These are phyloP conservation scores for Pugionium dolabratum DNA, from an alignment of 345 rosid species.

Conservation along the genomic window DNA sequence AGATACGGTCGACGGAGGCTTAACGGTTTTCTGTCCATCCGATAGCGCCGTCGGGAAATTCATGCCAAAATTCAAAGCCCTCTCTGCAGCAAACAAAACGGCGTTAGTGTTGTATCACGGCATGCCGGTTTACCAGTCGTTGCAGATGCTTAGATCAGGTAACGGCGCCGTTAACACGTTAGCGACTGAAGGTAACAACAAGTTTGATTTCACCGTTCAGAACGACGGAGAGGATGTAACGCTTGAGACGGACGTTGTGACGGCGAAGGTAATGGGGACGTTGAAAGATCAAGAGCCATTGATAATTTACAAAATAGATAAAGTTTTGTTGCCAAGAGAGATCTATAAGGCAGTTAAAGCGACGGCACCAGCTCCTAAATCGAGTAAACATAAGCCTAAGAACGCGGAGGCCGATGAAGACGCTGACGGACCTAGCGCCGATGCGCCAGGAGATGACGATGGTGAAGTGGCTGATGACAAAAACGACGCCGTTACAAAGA, in stretches of 20 bases:
- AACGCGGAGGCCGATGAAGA: slow-evolving; percentile 28
- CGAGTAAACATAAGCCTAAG: slow-evolving; percentile 50
- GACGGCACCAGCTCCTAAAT: slow-evolving; percentile 50
- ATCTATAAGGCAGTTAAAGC: slow-evolving; percentile 57
- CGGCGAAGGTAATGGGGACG: slow-evolving; percentile 63
- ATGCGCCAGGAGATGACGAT: slow-evolving; percentile 58
- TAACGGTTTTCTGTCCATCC: slow-evolving; percentile 87
- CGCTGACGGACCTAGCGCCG: slow-evolving; percentile 56
- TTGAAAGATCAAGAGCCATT: slow-evolving; percentile 79
- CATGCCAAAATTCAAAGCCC: slow-evolving; percentile 70
- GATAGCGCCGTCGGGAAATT: slow-evolving; percentile 60
- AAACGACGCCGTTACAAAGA: slow-evolving; percentile 42
- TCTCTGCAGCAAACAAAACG: slow-evolving; percentile 62
- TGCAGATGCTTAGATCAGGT: slow-evolving; percentile 70
- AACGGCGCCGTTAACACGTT: slow-evolving; percentile 79
- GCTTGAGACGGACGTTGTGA: slow-evolving; percentile 59
- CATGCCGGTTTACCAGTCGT: slow-evolving; percentile 68
- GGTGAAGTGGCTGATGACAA: slow-evolving; percentile 55
- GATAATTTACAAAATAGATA: slow-evolving; percentile 65
- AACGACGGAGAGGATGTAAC: slow-evolving; percentile 73
- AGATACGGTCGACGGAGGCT: slow-evolving; percentile 72
- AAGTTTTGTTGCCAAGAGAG: slow-evolving; percentile 77
- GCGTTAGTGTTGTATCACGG: slow-evolving; percentile 75
- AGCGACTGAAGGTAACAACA: slow-evolving; percentile 83
- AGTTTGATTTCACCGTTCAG: slow-evolving; percentile 75